phyloP scores from a whole-genome alignment of 495 filamentous ascomycete species.

The Xylaria palmicola region DNA sequence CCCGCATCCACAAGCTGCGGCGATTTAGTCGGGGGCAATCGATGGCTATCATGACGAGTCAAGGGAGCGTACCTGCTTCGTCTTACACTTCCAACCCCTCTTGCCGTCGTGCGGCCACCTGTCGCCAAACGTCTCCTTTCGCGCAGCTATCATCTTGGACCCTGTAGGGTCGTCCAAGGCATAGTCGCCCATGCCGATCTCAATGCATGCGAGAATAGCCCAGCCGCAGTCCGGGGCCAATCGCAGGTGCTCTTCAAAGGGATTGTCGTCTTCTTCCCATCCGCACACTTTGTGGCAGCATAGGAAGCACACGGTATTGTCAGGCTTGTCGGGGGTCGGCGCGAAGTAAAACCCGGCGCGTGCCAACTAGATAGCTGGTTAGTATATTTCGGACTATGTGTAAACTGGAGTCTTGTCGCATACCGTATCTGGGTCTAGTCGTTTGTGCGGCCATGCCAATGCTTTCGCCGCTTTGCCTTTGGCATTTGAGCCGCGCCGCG shows the following conservation, averaged over 20 bases:
- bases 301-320: constrained; percentile 88
- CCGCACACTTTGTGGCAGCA: constrained; percentile 78
- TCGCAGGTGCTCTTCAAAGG: constrained; percentile 78
- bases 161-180: constrained; percentile 70
- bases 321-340: constrained; percentile 67
- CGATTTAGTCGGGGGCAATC: constrained; percentile 19
- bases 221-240: constrained; percentile 81
- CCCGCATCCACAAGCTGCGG: constrained; percentile 82
- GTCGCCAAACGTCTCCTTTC: constrained; percentile 73
- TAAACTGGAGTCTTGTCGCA: constrained; percentile 25
- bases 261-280: constrained; percentile 83
- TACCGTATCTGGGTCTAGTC: constrained; percentile 64
- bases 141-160: constrained; percentile 67
- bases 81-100: constrained; percentile 83
- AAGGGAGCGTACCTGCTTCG: constrained; percentile 64
- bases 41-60: neutral
- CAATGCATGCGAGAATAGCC: constrained; percentile 76
- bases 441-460: constrained; percentile 74
- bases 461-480: constrained; percentile 56
- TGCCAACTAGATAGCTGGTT: constrained; percentile 60
- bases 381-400: neutral
- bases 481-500: constrained; percentile 65
- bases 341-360: constrained; percentile 88
- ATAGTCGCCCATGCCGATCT: constrained; percentile 62
- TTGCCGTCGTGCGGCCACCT: constrained; percentile 89